These are phyloP conservation scores for Ceratobasidium sp. DNA, from an alignment of 1,284 basidiomycete species.

Conservation along the genomic window DNA sequence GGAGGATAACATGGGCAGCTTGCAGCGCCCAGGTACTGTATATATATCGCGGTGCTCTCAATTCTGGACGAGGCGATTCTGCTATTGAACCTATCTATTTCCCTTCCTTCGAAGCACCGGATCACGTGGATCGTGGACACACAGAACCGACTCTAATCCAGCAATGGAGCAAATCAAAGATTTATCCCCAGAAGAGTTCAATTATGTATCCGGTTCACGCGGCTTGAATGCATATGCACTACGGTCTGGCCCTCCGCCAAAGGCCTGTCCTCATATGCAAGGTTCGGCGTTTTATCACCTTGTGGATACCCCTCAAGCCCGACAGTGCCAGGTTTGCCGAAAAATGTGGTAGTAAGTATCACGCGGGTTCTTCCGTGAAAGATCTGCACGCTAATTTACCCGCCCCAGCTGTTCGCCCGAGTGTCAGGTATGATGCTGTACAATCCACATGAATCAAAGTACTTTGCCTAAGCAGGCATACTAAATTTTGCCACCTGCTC, in stretches of 20 bases:
- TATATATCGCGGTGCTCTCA: no score
- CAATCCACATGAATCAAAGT: background rate
- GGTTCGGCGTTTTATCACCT: constrained; percentile 22
- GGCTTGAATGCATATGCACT: constrained; percentile 11
- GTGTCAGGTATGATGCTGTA: constrained; percentile 30
- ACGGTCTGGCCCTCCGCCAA: background rate
- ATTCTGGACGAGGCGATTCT: no score
- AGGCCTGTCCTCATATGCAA: constrained; percentile 35
- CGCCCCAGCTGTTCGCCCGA: constrained; percentile 11
- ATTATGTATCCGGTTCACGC: background rate
- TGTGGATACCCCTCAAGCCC: constrained; percentile 4
- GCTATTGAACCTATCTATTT: background rate
- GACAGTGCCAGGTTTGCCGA: constrained; percentile 22
- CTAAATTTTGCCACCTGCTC: constrained; percentile 28
- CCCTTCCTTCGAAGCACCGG: background rate
- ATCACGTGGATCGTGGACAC: constrained; percentile 1
- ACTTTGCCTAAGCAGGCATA: background rate
- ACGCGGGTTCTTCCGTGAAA: background rate
- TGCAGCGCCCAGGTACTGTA: no score
- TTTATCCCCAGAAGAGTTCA: constrained; percentile 19
- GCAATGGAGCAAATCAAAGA: background rate
- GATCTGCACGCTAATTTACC: background rate
- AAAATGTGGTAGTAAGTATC: constrained; percentile 33
- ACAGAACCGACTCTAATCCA: background rate
- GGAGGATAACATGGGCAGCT: no score